Conservation (phyloP, 345 rosid species). For the Arabidopsis arenosa region DNA sequence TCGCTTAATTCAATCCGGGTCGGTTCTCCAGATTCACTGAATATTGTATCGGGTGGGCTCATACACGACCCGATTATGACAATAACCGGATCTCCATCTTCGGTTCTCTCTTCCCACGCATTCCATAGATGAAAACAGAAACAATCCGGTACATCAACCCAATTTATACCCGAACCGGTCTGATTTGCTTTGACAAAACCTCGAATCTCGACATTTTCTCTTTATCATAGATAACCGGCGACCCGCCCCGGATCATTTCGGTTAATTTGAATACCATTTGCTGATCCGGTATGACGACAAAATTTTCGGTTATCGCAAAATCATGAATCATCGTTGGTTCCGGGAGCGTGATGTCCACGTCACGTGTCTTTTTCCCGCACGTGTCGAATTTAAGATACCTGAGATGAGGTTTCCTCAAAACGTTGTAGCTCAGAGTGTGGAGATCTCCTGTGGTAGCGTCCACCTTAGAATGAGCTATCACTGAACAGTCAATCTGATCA, state of each 20-base stretch:
- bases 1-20: conserved; percentile 54
- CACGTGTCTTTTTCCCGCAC: conserved; percentile 59
- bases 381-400: conserved; percentile 60
- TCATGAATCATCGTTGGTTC: conserved; percentile 78
- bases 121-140: conserved; percentile 83
- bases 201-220: conserved; percentile 62
- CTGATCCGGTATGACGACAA: conserved; percentile 69
- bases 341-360: conserved; percentile 50
- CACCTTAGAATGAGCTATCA: conserved; percentile 83
- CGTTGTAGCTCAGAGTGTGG: conserved; percentile 66
- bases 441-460: conserved; percentile 68
- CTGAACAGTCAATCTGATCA: conserved; percentile 56
- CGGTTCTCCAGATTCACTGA: conserved; percentile 51
- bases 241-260: conserved; percentile 72
- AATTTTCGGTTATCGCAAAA: conserved; percentile 64
- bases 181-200: conserved; percentile 49
- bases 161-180: conserved; percentile 51
- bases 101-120: conserved; percentile 70
- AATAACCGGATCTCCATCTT: conserved; percentile 48
- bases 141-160: conserved; percentile 64
- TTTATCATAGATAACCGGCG: conserved; percentile 64
- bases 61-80: conserved; percentile 76
- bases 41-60: conserved; percentile 73
- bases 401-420: conserved; percentile 58
- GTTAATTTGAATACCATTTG: conserved; percentile 73